These are phyloP conservation scores for Ophiocordyceps camponoti-floridani DNA, from an alignment of 2,329 filamentous ascomycete genomes.

Conservation along the genomic window DNA sequence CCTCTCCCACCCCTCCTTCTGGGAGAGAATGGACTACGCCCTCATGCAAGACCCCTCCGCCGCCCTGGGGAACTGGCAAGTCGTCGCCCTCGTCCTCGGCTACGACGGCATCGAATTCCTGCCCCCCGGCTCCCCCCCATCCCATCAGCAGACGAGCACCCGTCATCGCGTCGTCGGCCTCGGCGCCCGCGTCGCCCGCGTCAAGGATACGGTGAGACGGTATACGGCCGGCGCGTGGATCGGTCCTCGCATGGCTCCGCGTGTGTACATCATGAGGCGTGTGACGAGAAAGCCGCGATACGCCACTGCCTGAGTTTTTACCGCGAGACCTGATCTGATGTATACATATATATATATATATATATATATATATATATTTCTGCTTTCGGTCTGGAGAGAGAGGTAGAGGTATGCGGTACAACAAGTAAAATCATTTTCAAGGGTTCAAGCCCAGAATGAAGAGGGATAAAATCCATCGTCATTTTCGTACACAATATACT, in stretches of 20 bases:
- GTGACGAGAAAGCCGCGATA: constrained; percentile 4
- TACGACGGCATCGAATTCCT: constrained; percentile 42
- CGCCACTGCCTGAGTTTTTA: not conserved
- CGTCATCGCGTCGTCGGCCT: constrained; percentile 22
- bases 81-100: constrained; percentile 36
- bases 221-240: constrained; percentile 45
- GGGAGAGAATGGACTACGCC: constrained; percentile 45
- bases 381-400: too few relatives aligned
- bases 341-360: too few relatives aligned
- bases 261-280: constrained; percentile 30
- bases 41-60: constrained; percentile 33
- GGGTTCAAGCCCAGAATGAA: too few relatives aligned
- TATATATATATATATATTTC: too few relatives aligned
- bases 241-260: constrained; percentile 41
- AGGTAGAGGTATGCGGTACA: too few relatives aligned
- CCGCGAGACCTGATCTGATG: too few relatives aligned
- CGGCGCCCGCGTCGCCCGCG: constrained; percentile 18
- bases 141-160: not conserved
- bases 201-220: constrained; percentile 22
- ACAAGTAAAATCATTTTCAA: too few relatives aligned
- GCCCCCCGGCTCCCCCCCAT: constrained; percentile 20
- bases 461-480: too few relatives aligned
- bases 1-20: constrained; percentile 34
- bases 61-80: constrained; percentile 34
- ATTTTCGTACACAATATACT: too few relatives aligned